Base-by-base conservation (phyloP, 345 rosid genomes). In the Euphorbia lathyris region DNA sequence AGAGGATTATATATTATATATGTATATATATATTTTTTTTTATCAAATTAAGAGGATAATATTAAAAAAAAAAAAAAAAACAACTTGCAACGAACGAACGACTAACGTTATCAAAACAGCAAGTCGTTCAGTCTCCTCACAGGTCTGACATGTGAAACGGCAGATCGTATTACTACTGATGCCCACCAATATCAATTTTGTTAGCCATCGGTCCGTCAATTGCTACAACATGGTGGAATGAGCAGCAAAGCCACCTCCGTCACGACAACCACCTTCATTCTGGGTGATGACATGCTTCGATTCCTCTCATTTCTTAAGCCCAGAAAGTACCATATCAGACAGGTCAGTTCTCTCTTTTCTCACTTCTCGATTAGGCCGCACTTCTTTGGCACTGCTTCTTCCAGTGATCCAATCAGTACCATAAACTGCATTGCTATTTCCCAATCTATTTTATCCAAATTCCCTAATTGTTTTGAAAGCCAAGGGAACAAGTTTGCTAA, bases 221-320 rank as follows among this genome's bases (percentile, higher is more conserved):
- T 64, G 7, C 5, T 1, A 14, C 19, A 43, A 64, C 53, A 64
- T 47, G 42, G 57, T 26, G 68, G 12, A 9, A 48, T 9, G 42
- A 17, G n/a, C 67, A 63, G 52, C 7, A 63, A 7, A 45, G 13
- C 60, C 60, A 38, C 19, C 50, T 9, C 14, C 14, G 66, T 11
- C 10, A 13, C n/a, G 7, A 40, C 66, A 0, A 38, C n/a, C n/a
- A 63, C 50, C n/a, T 0, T 23, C 26, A 3, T 53, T 47, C 59
- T 47, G 38, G 20, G 51, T 73, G 70, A 0, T 69, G 76, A 74
- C 68, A 83, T 81, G 84, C 75, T 78, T 62, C 78, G 53, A 71
- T 73, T 71, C 70, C 59, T 86, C 81, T 75, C 68, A 25, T 40
- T 55, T 66, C 68, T 75, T 68, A 75, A 48, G 50, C 53, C 43